A percentile compares a stretch with the other conserved stretches of the same genome.
These are phyloP conservation scores for Hydrangea macrophylla DNA, from an alignment of 148 eudicot species.

Conservation along the genomic window DNA sequence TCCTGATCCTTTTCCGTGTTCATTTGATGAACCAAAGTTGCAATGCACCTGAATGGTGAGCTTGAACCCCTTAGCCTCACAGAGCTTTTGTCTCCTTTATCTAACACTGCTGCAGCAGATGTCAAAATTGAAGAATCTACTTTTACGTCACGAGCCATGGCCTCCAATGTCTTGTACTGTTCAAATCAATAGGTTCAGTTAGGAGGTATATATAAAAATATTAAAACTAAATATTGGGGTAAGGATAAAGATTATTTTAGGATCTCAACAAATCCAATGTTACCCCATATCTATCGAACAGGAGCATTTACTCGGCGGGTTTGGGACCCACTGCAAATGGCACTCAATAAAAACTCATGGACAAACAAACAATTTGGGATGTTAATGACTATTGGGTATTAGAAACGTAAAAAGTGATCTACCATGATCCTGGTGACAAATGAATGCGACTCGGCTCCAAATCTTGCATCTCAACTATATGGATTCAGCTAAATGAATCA, in stretches of 20 bases:
- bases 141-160: conserved; percentile 44
- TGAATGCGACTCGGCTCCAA: neutral
- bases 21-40: conserved; percentile 67
- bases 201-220: neutral
- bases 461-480: neutral
- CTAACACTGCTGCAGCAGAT: conserved; percentile 23
- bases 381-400: neutral
- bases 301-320: neutral
- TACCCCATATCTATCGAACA: neutral
- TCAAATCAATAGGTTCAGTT: conserved; percentile 9
- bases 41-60: conserved; percentile 73
- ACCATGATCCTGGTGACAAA: neutral
- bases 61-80: conserved; percentile 58
- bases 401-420: neutral
- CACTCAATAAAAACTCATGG: neutral
- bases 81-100: conserved; percentile 40
- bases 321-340: conserved; percentile 2
- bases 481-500: neutral
- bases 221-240: neutral
- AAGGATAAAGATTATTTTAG: neutral
- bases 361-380: neutral
- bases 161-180: conserved; percentile 63
- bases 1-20: conserved; percentile 63
- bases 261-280: neutral
- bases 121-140: conserved; percentile 30